Evolutionary conservation across 495 filamentous ascomycete species (phyloP).

Genomic region (Penicillium chermesinum): DNA sequence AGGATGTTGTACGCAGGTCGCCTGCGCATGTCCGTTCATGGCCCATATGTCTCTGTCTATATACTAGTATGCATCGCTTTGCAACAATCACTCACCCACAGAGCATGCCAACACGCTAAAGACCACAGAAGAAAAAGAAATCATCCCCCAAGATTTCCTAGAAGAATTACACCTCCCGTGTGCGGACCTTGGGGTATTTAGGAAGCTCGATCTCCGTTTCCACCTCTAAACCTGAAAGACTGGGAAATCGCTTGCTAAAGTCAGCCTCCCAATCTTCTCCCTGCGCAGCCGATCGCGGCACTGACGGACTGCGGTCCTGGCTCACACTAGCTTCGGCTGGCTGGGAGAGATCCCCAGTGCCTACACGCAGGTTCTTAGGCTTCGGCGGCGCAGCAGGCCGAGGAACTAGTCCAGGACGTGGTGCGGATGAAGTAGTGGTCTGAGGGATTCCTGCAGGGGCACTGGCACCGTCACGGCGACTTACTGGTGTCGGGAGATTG

Average conservation of each 20-base stretch:
- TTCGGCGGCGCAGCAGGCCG: slow-evolving; percentile 55
- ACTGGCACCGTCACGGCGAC: slow-evolving; percentile 17
- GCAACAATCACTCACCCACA: slow-evolving; percentile 15
- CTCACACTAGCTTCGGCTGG: slow-evolving; percentile 11
- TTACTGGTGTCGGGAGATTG: slow-evolving; percentile 9
- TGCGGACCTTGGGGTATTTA: slow-evolving; percentile 34
- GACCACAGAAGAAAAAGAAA: slow-evolving; percentile 15
- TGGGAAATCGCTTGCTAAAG: slow-evolving; percentile 80
- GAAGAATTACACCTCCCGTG: slow-evolving; percentile 36
- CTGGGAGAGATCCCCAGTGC: slow-evolving; percentile 22
- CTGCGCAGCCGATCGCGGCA: slow-evolving; percentile 22
- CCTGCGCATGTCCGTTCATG: not conserved
- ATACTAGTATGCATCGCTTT: slow-evolving; percentile 21
- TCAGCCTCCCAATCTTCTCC: slow-evolving; percentile 62
- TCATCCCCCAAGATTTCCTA: slow-evolving; percentile 4
- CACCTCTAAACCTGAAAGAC: slow-evolving; percentile 73
- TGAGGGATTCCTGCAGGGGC: slow-evolving; percentile 14
- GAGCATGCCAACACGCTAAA: slow-evolving; percentile 24
- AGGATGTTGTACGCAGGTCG: too few relatives aligned
- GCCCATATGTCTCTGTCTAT: slow-evolving; percentile 21
- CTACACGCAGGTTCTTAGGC: slow-evolving; percentile 52
- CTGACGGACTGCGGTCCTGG: slow-evolving; percentile 18
- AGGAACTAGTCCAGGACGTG: slow-evolving; percentile 21
- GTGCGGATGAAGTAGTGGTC: slow-evolving; percentile 15
- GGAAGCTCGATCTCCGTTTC: slow-evolving; percentile 59